These are phyloP conservation scores for Trichoderma brevicompactum DNA, from an alignment of 2,329 filamentous ascomycete genomes.

Conservation along the genomic window DNA sequence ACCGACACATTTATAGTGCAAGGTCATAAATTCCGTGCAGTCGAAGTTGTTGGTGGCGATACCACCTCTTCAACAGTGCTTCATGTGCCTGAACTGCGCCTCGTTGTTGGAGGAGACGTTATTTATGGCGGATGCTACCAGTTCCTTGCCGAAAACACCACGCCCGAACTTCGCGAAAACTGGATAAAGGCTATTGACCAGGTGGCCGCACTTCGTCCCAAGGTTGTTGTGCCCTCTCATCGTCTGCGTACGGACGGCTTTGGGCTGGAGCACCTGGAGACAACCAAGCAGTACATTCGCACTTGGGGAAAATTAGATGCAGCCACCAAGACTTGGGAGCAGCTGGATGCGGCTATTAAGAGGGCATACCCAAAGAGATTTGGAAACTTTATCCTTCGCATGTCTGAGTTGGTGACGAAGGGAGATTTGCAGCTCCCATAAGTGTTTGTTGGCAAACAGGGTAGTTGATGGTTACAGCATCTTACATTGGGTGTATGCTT, in stretches of 20 bases:
- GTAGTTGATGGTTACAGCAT: no score
- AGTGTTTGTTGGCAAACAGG: background rate
- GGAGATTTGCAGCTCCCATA: conserved; percentile 6
- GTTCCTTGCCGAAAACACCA: conserved; percentile 14
- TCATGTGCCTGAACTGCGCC: background rate
- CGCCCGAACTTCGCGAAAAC: background rate
- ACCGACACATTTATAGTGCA: background rate
- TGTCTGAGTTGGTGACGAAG: conserved; percentile 7
- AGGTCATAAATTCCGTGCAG: conserved; percentile 12
- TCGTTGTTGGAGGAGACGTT: conserved; percentile 13
- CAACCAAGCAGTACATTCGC: conserved; percentile 5
- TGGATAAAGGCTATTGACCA: conserved; percentile 1
- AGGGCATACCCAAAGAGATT: conserved; percentile 14
- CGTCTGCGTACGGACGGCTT: background rate
- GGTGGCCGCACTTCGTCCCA: conserved; percentile 2
- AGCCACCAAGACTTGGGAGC: conserved; percentile 1
- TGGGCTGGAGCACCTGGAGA: background rate
- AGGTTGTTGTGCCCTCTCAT: conserved; percentile 3
- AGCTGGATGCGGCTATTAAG: background rate
- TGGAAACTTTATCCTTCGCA: conserved; percentile 6
- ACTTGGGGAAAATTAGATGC: background rate
- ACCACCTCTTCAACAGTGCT: conserved; percentile 6
- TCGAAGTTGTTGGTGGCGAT: conserved; percentile 9
- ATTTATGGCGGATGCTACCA: conserved; percentile 4
- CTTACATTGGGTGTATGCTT: no score